These are phyloP conservation scores for Endocarpon pusillum DNA, from an alignment of 495 filamentous ascomycete species.

Conservation along the genomic window DNA sequence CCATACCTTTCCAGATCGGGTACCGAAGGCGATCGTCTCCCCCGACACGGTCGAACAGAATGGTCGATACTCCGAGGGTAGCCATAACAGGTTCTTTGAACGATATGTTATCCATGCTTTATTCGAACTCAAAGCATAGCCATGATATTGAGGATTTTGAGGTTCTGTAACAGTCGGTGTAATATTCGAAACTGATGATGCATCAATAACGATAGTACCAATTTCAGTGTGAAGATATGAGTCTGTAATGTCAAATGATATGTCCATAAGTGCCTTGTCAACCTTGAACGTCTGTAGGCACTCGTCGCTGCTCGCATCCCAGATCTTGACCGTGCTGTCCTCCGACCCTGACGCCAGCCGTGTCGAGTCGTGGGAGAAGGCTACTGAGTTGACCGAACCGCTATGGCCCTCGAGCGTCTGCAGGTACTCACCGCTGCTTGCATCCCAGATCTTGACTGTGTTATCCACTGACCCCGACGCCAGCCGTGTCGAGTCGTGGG, in stretches of 20 bases:
- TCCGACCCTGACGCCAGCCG: constrained; percentile 8
- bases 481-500: constrained; percentile 11
- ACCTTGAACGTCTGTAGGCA: constrained; percentile 8
- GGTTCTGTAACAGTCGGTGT: too few species aligned
- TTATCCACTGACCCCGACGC: constrained; percentile 14
- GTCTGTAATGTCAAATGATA: too few species aligned
- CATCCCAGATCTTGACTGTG: constrained; percentile 21
- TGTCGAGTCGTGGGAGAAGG: constrained; percentile 14
- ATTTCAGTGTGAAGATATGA: too few species aligned
- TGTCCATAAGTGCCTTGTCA: too few species aligned
- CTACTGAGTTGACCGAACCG: constrained; percentile 7
- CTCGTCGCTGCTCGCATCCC: constrained; percentile 14
- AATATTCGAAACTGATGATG: too few species aligned
- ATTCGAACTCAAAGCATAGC: neutral
- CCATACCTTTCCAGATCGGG: neutral
- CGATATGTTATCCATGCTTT: neutral
- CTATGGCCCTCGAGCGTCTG: constrained; percentile 10
- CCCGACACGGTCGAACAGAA: neutral
- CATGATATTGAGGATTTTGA: neutral
- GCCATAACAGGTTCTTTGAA: neutral
- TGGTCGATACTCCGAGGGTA: neutral
- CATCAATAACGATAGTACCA: too few species aligned
- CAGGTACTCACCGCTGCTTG: constrained; percentile 7
- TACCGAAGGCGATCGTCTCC: neutral
- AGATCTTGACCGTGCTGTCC: constrained; percentile 11